Percentiles rank a stretch among this genome's conserved stretches.
phyloP scores from a whole-genome alignment of 495 filamentous ascomycete genomes.

The Rusavskia elegans region DNA sequence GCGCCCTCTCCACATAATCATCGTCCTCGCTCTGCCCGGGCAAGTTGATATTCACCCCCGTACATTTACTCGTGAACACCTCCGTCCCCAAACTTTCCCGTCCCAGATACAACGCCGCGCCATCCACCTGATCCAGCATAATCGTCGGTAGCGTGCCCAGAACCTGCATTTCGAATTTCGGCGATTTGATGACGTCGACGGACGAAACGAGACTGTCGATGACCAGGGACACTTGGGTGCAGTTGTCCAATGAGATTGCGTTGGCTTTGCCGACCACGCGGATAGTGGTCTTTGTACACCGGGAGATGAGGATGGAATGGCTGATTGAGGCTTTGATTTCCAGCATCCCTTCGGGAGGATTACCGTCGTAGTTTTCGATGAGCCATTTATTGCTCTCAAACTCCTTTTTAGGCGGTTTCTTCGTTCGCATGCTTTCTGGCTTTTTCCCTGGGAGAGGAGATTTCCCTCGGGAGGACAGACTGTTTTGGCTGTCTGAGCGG shows the following conservation, averaged over 20 bases:
- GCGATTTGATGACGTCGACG: conserved; percentile 85
- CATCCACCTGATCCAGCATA: conserved; percentile 83
- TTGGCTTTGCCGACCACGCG: conserved; percentile 86
- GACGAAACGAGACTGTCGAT: conserved; percentile 80
- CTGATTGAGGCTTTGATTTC: conserved; percentile 63
- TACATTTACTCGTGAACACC: conserved; percentile 76
- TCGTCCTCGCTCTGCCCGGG: conserved; percentile 42
- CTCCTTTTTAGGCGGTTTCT: conserved; percentile 83
- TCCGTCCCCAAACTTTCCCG: conserved; percentile 62
- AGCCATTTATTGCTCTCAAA: conserved; percentile 94
- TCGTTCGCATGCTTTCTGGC: conserved; percentile 81
- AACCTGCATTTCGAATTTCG: conserved; percentile 84
- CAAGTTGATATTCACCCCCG: conserved; percentile 71
- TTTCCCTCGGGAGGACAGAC: conserved; percentile 31
- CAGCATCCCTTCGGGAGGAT: conserved; percentile 44
- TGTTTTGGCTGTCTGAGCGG: conserved; percentile 35
- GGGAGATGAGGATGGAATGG: conserved; percentile 83
- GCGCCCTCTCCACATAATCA: conserved; percentile 69
- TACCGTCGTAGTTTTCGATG: conserved; percentile 77
- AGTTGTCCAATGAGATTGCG: conserved; percentile 86
- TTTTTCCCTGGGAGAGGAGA: conserved; percentile 78
- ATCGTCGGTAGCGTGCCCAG: conserved; percentile 70
- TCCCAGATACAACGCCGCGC: conserved; percentile 70
- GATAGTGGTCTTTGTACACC: conserved; percentile 80
- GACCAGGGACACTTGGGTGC: conserved; percentile 63